phyloP scores from a whole-genome alignment of 2,329 filamentous ascomycete genomes.

The Talaromyces sp. region DNA sequence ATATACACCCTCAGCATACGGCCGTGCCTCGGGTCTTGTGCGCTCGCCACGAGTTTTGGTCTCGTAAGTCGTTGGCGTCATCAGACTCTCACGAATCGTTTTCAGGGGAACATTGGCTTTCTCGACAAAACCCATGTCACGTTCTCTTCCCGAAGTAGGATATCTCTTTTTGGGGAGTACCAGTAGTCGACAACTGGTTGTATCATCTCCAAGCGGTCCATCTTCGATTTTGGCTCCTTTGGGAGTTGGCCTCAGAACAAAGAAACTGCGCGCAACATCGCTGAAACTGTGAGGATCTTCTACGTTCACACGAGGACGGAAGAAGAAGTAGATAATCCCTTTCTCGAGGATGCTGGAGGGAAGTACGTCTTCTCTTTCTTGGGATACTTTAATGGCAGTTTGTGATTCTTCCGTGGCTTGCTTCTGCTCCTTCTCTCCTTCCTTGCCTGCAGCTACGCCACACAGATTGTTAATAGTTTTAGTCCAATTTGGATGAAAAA shows the following conservation, averaged over 20 bases:
- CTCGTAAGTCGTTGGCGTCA: slow-evolving; percentile 64
- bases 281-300: slow-evolving; percentile 65
- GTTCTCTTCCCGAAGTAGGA: slow-evolving; percentile 64
- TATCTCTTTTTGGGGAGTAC: slow-evolving; percentile 81
- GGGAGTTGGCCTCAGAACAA: slow-evolving; percentile 72
- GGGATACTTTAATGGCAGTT: slow-evolving; percentile 49
- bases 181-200: slow-evolving; percentile 66
- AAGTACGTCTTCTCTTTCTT: slow-evolving; percentile 49
- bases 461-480: background rate
- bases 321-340: slow-evolving; percentile 88
- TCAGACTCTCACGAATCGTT: slow-evolving; percentile 69
- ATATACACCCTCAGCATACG: slow-evolving; percentile 82
- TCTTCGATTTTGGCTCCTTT: slow-evolving; percentile 65
- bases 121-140: slow-evolving; percentile 80
- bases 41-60: slow-evolving; percentile 73
- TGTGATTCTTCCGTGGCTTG: slow-evolving; percentile 24
- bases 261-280: slow-evolving; percentile 74
- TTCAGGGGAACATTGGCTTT: slow-evolving; percentile 64
- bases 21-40: slow-evolving; percentile 65
- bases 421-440: slow-evolving; percentile 9
- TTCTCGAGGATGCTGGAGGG: slow-evolving; percentile 73
- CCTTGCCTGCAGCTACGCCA: slow-evolving; percentile 8
- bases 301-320: slow-evolving; percentile 70
- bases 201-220: slow-evolving; percentile 53
- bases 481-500: background rate